Evolutionary conservation across 257 asterid species (phyloP).

Genomic region (Solanum habrochaites): DNA sequence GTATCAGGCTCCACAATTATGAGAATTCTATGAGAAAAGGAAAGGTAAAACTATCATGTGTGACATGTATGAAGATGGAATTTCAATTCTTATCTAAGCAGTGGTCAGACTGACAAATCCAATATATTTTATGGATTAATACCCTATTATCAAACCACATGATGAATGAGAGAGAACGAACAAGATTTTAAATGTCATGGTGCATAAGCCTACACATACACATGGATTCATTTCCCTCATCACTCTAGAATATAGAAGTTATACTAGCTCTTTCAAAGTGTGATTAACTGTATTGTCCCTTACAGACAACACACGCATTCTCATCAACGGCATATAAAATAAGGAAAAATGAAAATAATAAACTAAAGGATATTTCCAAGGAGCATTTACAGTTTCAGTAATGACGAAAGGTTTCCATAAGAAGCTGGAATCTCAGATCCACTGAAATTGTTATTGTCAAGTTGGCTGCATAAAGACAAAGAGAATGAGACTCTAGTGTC

Average conservation of each 20-base stretch:
- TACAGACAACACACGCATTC: neutral
- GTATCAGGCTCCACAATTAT: neutral
- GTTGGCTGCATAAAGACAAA: constrained; percentile 22
- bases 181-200: neutral
- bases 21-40: neutral
- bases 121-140: neutral
- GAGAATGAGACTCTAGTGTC: neutral
- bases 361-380: neutral
- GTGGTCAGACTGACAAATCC: neutral
- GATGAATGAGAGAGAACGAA: neutral
- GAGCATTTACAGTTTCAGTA: constrained; percentile 24
- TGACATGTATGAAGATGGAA: neutral
- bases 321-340: neutral
- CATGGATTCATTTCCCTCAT: neutral
- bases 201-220: neutral
- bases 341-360: neutral
- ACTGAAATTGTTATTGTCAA: constrained; percentile 37
- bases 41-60: neutral
- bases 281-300: neutral
- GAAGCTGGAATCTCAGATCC: constrained; percentile 33
- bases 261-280: neutral
- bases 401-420: constrained; percentile 18
- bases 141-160: neutral
- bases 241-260: neutral
- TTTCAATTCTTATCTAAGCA: neutral